Evolutionary conservation across 352 stramenopile species (phyloP).

Genomic region (Pythium angustatum): DNA sequence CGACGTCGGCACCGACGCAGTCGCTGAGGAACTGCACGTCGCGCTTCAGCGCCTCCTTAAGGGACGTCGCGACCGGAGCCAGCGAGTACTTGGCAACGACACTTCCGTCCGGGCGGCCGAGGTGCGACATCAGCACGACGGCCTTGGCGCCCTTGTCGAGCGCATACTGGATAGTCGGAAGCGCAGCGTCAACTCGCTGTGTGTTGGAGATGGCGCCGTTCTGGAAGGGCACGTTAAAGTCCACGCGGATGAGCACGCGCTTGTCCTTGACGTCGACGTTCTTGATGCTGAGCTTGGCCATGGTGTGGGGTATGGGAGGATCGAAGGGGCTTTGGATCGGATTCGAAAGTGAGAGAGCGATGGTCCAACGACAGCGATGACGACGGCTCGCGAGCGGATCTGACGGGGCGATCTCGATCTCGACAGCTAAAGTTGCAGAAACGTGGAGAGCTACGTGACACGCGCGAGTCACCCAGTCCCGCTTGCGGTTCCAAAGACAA

Average conservation of each 20-base stretch:
- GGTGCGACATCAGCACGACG: conserved; percentile 98
- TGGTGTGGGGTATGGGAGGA: conserved; percentile 32
- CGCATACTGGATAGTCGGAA: conserved; percentile 98
- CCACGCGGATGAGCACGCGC: conserved; percentile 98
- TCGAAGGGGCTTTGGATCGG: conserved; percentile 16
- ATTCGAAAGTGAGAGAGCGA: conserved; percentile 21
- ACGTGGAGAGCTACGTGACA: conserved; percentile 23
- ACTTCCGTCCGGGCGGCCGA: conserved; percentile 96
- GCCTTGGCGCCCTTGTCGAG: conserved; percentile 97
- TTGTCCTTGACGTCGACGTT: conserved; percentile 96
- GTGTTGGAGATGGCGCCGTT: conserved; percentile 97
- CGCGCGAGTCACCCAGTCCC: conserved; percentile 26
- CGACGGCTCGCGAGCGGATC: conserved; percentile 9
- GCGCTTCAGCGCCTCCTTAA: conserved; percentile 91
- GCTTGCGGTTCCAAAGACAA: conserved; percentile 22
- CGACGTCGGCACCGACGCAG: conserved; percentile 93
- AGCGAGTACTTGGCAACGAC: conserved; percentile 96
- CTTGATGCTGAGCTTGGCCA: conserved; percentile 90
- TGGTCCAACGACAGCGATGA: neutral
- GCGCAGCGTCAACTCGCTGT: conserved; percentile 96
- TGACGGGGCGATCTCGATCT: conserved; percentile 14
- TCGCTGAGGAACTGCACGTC: conserved; percentile 95
- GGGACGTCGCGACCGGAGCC: conserved; percentile 89
- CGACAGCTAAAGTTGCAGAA: conserved; percentile 27
- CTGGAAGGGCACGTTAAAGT: conserved; percentile 99